phyloP scores from a whole-genome alignment of 2,329 filamentous ascomycete species.

The Torrubiella hemipterigena region DNA sequence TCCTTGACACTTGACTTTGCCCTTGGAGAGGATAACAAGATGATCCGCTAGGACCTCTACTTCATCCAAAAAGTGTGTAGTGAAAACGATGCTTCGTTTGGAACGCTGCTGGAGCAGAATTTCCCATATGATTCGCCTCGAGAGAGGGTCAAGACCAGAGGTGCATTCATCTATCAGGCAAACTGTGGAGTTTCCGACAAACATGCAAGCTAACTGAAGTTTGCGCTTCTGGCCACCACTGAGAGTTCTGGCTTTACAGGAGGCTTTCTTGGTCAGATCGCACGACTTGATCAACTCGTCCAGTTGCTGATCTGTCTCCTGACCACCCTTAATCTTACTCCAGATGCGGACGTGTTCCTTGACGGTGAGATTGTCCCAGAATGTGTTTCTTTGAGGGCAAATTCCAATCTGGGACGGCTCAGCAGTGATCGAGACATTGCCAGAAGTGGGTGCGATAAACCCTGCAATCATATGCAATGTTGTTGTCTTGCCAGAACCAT shows the following conservation, averaged over 20 bases:
- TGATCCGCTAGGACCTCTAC: slow-evolving; percentile 57
- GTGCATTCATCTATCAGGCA: slow-evolving; percentile 62
- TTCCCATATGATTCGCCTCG: slow-evolving; percentile 57
- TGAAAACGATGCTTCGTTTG: slow-evolving; percentile 51
- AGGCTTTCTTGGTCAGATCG: slow-evolving; percentile 46
- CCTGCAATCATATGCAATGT: slow-evolving; percentile 58
- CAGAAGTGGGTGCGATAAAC: slow-evolving; percentile 46
- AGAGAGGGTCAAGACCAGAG: slow-evolving; percentile 54
- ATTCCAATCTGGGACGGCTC: slow-evolving; percentile 33
- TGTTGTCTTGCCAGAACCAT: slow-evolving; percentile 61
- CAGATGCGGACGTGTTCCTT: slow-evolving; percentile 53
- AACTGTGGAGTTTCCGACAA: slow-evolving; percentile 53
- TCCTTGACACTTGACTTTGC: slow-evolving; percentile 48
- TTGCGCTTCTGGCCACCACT: slow-evolving; percentile 62
- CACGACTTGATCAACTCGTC: slow-evolving; percentile 41
- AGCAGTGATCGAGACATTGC: slow-evolving; percentile 45
- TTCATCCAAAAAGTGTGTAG: slow-evolving; percentile 61
- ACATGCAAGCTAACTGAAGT: slow-evolving; percentile 59
- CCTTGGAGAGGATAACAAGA: slow-evolving; percentile 53
- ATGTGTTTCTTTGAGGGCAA: slow-evolving; percentile 57
- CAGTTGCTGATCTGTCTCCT: slow-evolving; percentile 32
- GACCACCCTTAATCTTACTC: slow-evolving; percentile 42
- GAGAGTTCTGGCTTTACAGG: slow-evolving; percentile 41
- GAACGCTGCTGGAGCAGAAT: slow-evolving; percentile 53
- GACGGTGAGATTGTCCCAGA: slow-evolving; percentile 55